Conservation (phyloP, 2,329 filamentous ascomycete species). For the Aspergillus brunneoviolaceus region DNA sequence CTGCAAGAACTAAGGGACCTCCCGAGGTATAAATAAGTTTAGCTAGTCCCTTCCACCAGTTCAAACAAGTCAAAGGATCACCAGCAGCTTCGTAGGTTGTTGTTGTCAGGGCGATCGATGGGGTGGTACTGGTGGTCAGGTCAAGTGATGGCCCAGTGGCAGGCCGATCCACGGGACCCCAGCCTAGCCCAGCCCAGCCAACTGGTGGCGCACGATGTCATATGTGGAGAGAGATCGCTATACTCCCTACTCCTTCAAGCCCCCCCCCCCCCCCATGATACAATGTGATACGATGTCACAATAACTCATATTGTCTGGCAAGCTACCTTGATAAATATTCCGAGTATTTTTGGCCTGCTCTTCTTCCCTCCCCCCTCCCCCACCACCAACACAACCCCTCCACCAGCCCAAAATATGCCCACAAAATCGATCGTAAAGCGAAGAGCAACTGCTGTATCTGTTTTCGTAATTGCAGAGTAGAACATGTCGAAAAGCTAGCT, state of each 20-base stretch:
- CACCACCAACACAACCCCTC: background rate
- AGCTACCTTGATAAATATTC: background rate
- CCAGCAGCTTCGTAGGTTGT: background rate
- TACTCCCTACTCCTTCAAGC: no score
- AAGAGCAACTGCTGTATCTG: slow-evolving; percentile 8
- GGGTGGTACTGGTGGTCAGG: slow-evolving; percentile 1
- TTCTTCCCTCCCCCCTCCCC: background rate
- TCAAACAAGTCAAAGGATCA: background rate
- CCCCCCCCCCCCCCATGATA: no score
- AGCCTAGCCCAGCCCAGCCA: background rate
- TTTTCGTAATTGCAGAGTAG: slow-evolving; percentile 8
- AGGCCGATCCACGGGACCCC: slow-evolving; percentile 18
- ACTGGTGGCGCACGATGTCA: background rate
- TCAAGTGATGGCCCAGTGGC: slow-evolving; percentile 19
- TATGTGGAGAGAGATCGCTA: background rate
- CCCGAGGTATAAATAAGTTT: no score
- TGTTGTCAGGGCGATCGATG: slow-evolving; percentile 13
- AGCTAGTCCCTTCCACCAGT: background rate
- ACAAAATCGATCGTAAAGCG: slow-evolving; percentile 5
- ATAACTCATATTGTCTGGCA: background rate
- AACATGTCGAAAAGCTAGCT: slow-evolving; percentile 4
- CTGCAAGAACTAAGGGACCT: no score
- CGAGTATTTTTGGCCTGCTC: background rate
- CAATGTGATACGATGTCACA: no score
- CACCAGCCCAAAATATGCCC: slow-evolving; percentile 4